Percentiles rank a stretch among this genome's conserved stretches.
phyloP scores from a whole-genome alignment of 106 monocot species.

The Iris macrosiphon region DNA sequence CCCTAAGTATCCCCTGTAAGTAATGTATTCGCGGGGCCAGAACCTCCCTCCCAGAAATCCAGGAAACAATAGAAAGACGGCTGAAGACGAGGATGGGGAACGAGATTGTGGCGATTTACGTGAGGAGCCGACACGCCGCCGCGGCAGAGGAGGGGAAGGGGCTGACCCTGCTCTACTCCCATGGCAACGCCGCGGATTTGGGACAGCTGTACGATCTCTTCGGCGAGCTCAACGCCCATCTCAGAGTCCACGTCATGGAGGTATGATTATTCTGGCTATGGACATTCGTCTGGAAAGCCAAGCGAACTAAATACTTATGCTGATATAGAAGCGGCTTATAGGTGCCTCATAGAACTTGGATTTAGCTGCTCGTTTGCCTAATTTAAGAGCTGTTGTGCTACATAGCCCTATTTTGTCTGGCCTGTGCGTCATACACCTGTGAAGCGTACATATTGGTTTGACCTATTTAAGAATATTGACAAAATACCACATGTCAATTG shows the following conservation, averaged over 20 bases:
- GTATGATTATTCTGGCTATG: conserved; percentile 99
- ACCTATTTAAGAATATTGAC: conserved; percentile 97
- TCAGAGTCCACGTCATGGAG: conserved; percentile 90
- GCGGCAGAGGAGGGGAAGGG: conserved; percentile 12
- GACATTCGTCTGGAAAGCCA: conserved; percentile 91
- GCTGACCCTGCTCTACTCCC: conserved; percentile 85
- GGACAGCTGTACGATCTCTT: conserved; percentile 95
- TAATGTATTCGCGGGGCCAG: too few species aligned
- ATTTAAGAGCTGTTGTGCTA: conserved; percentile 67
- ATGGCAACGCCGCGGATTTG: conserved; percentile 97
- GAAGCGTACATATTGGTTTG: conserved; percentile 89
- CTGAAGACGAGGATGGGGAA: conserved; percentile 63
- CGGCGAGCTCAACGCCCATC: conserved; percentile 79
- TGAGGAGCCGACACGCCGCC: conserved; percentile 63
- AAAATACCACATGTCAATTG: conserved; percentile 74
- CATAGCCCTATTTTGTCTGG: conserved; percentile 95
- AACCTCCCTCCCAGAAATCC: too few species aligned
- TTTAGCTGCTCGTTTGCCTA: conserved; percentile 55
- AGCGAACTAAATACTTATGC: conserved; percentile 89
- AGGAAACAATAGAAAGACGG: too few species aligned
- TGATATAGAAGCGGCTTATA: conserved; percentile 90
- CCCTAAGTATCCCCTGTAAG: too few species aligned
- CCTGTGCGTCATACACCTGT: conserved; percentile 88
- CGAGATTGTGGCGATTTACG: conserved; percentile 68
- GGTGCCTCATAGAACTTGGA: conserved; percentile 75